phyloP scores from a whole-genome alignment of 257 asterid genomes.

The Handroanthus guayacan region DNA sequence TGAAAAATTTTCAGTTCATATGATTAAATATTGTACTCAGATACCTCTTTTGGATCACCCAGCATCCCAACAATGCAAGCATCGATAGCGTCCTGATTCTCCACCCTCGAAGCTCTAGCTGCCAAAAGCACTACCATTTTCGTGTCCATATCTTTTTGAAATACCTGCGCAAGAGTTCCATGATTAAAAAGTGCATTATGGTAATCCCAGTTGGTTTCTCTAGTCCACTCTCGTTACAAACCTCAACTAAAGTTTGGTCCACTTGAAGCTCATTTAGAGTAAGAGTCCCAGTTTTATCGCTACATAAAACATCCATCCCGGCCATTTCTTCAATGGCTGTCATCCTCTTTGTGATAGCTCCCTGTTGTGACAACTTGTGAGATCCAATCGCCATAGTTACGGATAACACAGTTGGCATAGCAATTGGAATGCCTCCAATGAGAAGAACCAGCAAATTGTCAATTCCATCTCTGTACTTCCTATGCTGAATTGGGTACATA shows the following conservation, averaged over 20 bases:
- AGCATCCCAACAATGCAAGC: constrained; percentile 72
- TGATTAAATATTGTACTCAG: too few relatives aligned
- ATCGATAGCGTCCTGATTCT: constrained; percentile 82
- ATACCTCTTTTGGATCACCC: constrained; percentile 66
- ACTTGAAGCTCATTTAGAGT: constrained; percentile 83
- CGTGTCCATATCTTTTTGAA: constrained; percentile 51
- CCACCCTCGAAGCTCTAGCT: constrained; percentile 78
- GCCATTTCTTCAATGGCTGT: constrained; percentile 96
- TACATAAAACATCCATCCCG: constrained; percentile 91
- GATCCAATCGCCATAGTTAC: constrained; percentile 96
- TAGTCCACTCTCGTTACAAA: constrained; percentile 24
- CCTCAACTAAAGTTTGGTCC: constrained; percentile 70
- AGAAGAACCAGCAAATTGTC: constrained; percentile 77
- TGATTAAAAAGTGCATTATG: neutral
- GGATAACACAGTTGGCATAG: constrained; percentile 90
- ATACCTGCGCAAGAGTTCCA: constrained; percentile 41
- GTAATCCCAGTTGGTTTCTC: neutral
- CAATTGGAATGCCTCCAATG: constrained; percentile 92
- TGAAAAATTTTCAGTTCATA: neutral
- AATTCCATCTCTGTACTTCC: constrained; percentile 71
- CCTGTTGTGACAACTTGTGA: constrained; percentile 81
- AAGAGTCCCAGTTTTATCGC: constrained; percentile 90
- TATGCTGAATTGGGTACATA: constrained; percentile 80
- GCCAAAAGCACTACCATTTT: constrained; percentile 54
- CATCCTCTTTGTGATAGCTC: constrained; percentile 93